These are phyloP conservation scores for Blastomyces parvus DNA, from an alignment of 2,329 filamentous ascomycete genomes.

Conservation along the genomic window DNA sequence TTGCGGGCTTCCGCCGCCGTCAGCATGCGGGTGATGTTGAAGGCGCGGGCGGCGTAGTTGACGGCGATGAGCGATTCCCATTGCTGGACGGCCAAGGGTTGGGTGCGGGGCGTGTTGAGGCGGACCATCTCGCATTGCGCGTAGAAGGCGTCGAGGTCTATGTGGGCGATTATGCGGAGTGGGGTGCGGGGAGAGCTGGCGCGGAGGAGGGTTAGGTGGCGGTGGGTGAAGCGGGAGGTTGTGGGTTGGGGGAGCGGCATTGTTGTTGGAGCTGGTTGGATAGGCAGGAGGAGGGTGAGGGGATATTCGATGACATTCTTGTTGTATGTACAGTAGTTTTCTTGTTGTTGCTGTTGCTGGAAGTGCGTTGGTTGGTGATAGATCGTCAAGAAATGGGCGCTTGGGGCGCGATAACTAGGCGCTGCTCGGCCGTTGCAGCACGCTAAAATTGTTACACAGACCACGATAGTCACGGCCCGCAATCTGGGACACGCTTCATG, in stretches of 20 bases:
- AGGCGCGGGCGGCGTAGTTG: slow-evolving; percentile 82
- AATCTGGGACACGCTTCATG: too few species aligned
- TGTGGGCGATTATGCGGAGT: slow-evolving; percentile 76
- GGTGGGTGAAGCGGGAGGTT: slow-evolving; percentile 59
- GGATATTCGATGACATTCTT: not conserved
- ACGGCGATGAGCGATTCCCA: slow-evolving; percentile 93
- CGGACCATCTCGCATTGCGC: slow-evolving; percentile 92
- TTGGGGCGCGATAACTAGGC: not conserved
- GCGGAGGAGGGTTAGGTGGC: slow-evolving; percentile 67
- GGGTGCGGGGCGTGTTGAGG: slow-evolving; percentile 60
- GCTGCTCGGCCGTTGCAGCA: too few species aligned
- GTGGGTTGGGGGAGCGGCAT: not conserved
- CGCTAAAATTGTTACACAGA: too few species aligned
- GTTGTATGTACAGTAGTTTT: too few species aligned
- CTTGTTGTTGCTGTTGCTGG: not conserved
- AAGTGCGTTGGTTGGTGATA: not conserved
- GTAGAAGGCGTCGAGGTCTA: slow-evolving; percentile 97
- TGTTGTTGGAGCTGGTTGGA: not conserved
- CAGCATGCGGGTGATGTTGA: slow-evolving; percentile 70
- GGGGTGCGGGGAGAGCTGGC: slow-evolving; percentile 63
- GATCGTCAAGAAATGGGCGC: not conserved
- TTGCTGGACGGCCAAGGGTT: slow-evolving; percentile 86
- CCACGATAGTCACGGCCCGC: too few species aligned
- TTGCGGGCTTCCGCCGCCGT: slow-evolving; percentile 73
- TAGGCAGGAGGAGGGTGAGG: not conserved